Base-by-base conservation (phyloP, 495 filamentous ascomycete genomes). In the Penicillium nucicola region DNA sequence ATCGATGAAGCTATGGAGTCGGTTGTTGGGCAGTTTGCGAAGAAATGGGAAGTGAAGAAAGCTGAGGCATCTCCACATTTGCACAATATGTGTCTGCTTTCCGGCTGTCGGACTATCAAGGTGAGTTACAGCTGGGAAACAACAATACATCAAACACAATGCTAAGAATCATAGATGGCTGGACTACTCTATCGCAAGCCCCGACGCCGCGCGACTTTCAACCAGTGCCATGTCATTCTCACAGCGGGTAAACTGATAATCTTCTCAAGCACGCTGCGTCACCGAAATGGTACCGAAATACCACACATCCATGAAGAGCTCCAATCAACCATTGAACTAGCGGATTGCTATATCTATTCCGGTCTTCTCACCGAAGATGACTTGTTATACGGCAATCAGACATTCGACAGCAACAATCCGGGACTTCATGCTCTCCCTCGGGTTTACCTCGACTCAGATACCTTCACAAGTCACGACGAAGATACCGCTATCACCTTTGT, bases 1-100 rank as follows among this genome's bases (percentile, higher is more conserved):
- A 84, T 89, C 42, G 86, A 89, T 53, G 86, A 89, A 57, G 80
- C 85, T 49, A 76, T 79, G 59, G 86, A 90, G 63, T 83, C 86
- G 2, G 64, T 78, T 28, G 61, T 90, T 15, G 86, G 86, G 10
- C 84, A 87, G 55, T 86, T 82, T 57, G 85, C 82, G 0, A 66
- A 72, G 37, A 89, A 89, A 52, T 90, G 86, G 86, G 86, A 90
- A 60, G 84, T 90, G 22, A 81, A 75, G 20, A 74, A 83, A 49
- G 79, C 84, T 2, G 75, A 78, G 48, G 84, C 86, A 17, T 86
- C 80, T 3, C 78, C 85, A 11, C 70, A 81, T 34, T 60, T 89
- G 15, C 87, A 87, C 65, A 85, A 89, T 56, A 77, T 88, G 65
- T 90, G 86, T 62, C 74, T 77, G 9, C 71, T 89, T 14, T 74